Conservation (phyloP, 495 filamentous ascomycete species). For the Hypoxylon lienhwacheense region DNA sequence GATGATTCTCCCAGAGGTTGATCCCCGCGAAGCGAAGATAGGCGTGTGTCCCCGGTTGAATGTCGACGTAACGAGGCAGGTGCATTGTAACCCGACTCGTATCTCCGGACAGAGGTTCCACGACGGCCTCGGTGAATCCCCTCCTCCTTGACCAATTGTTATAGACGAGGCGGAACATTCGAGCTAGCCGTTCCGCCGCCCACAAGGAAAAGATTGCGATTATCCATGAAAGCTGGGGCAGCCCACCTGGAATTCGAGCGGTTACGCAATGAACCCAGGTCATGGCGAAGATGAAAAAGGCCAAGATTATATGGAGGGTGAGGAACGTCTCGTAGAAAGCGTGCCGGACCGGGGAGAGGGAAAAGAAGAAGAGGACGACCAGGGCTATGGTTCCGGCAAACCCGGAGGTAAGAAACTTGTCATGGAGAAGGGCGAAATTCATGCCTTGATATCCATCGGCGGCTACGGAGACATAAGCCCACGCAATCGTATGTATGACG, state of each 20-base stretch:
- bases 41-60: conserved; percentile 82
- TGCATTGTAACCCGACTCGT: conserved; percentile 79
- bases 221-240: conserved; percentile 67
- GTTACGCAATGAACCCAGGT: conserved; percentile 69
- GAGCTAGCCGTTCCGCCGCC: conserved; percentile 71
- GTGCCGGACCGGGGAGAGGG: conserved; percentile 78
- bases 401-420: conserved; percentile 60
- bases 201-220: conserved; percentile 71
- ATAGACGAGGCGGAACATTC: conserved; percentile 68
- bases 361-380: conserved; percentile 59
- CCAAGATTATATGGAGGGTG: conserved; percentile 74
- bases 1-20: conserved; percentile 83
- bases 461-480: conserved; percentile 68
- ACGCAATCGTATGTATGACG: conserved; percentile 71
- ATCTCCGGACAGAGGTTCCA: conserved; percentile 81
- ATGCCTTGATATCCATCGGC: conserved; percentile 65
- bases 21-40: conserved; percentile 82
- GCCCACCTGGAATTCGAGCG: conserved; percentile 47
- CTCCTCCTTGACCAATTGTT: conserved; percentile 62
- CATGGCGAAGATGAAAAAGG: conserved; percentile 60
- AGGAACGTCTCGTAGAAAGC: conserved; percentile 97
- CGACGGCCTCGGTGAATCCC: conserved; percentile 66
- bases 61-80: conserved; percentile 72
- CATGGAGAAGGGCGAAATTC: conserved; percentile 47
- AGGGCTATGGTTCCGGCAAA: conserved; percentile 58